These are phyloP conservation scores for Cyclocybe cylindracea DNA, from an alignment of 768 basidiomycete species.

Conservation along the genomic window DNA sequence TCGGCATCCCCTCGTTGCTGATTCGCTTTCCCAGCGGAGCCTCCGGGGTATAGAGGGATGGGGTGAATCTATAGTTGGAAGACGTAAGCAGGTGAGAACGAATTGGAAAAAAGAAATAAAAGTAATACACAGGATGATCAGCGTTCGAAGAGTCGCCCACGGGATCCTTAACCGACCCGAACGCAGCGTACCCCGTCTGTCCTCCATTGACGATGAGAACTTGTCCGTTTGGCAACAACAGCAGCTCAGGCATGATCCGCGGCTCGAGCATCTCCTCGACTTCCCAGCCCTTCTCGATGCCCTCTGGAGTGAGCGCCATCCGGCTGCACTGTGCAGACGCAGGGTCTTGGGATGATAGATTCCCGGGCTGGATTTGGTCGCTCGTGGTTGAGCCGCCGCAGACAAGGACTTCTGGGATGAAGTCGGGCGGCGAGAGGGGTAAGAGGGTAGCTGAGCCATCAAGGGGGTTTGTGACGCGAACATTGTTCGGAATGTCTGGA, in stretches of 20 bases:
- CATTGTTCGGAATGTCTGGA: conserved; percentile 43
- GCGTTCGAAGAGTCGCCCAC: conserved; percentile 27
- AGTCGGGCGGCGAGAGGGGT: conserved; percentile 35
- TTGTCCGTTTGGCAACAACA: conserved; percentile 44
- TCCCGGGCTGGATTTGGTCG: conserved; percentile 26
- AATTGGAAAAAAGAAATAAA: neutral
- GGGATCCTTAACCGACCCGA: conserved; percentile 30
- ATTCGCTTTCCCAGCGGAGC: conserved; percentile 43
- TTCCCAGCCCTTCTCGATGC: conserved; percentile 45
- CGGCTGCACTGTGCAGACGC: conserved; percentile 45
- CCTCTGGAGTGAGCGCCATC: conserved; percentile 39
- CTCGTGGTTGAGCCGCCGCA: conserved; percentile 42
- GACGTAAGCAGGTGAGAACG: neutral
- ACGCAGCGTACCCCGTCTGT: conserved; percentile 41
- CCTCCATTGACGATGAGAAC: conserved; percentile 47
- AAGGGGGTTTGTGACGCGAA: conserved; percentile 40
- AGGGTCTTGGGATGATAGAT: conserved; percentile 40
- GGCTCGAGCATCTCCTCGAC: conserved; percentile 44
- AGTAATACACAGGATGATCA: conserved; percentile 30
- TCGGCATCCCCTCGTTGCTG: conserved; percentile 47
- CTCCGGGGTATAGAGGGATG: conserved; percentile 49
- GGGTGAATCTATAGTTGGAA: conserved; percentile 28
- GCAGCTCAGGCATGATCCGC: conserved; percentile 39
- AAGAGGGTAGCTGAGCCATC: conserved; percentile 35
- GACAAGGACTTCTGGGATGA: conserved; percentile 43